Conservation (phyloP, 768 basidiomycete genomes). For the Neoboletus brunneissimus region DNA sequence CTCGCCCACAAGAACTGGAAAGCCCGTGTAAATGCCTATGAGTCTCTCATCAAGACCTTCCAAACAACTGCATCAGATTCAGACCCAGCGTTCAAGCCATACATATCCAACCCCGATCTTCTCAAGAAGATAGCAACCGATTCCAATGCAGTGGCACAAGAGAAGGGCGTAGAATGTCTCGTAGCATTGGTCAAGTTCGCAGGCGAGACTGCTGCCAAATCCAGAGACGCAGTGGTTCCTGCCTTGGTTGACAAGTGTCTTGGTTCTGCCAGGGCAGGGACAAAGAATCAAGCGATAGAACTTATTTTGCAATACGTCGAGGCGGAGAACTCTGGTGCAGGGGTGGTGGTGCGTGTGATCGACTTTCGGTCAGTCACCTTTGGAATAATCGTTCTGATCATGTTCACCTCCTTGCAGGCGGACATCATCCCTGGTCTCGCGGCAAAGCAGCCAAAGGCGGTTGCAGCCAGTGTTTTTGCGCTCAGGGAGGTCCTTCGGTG, state of each 20-base stretch:
- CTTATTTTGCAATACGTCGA: constrained; percentile 88
- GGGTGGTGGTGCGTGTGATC: constrained; percentile 74
- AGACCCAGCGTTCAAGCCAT: constrained; percentile 92
- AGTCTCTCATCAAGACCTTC: constrained; percentile 82
- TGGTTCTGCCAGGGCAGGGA: constrained; percentile 86
- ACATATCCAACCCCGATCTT: constrained; percentile 69
- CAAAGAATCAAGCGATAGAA: constrained; percentile 84
- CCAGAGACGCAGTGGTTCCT: constrained; percentile 79
- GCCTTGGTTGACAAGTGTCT: constrained; percentile 94
- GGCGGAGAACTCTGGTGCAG: constrained; percentile 84
- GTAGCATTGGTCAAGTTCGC: constrained; percentile 86
- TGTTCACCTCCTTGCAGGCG: constrained; percentile 42
- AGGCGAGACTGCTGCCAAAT: constrained; percentile 82
- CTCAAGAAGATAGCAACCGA: constrained; percentile 89
- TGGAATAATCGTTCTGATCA: constrained; percentile 22
- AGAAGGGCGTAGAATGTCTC: constrained; percentile 92
- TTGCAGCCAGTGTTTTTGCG: constrained; percentile 72
- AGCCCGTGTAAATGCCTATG: constrained; percentile 92
- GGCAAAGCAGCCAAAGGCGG: constrained; percentile 94
- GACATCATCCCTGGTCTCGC: constrained; percentile 82
- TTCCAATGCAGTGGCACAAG: constrained; percentile 95
- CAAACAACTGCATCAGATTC: constrained; percentile 86
- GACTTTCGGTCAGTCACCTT: constrained; percentile 26
- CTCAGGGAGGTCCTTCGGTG: constrained; percentile 86
- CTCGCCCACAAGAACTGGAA: constrained; percentile 99